Evolutionary conservation across 306 rosid genomes (phyloP), one percentile per base, ranked within the genome.

Genomic region (Pyrus communis): DNA sequence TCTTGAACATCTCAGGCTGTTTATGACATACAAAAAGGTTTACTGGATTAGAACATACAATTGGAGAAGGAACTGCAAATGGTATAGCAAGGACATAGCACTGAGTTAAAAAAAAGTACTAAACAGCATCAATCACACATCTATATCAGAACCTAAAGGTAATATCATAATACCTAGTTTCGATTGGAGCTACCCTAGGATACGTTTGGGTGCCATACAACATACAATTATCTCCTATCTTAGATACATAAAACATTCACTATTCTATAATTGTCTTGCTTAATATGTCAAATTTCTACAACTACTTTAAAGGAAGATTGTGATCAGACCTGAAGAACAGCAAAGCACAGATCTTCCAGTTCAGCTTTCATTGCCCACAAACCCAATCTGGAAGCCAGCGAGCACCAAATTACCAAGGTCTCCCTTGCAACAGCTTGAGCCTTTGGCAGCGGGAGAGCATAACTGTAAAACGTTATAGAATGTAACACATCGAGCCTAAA

Each of bases 361-460:
- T 94, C 97, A 71, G 95, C 95, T 92, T 92, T 90, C 91, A 94
- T 79, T 10, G 96, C 93, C 97, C 98, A 94, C 74, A 94, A 86
- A 70, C 98, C 98, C 88, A 94, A 85, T 84, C 93, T 87, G 78
- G 97, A 94, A 73, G 98, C 98, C 81, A 94, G 98, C 57, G 96
- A 92, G 70, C 98, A 91, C 98, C 98, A 94, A 81, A 94, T 87
- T 75, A 88, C 90, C 77, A 94, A 88, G 78, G 98, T 94, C 87
- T 94, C 98, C 85, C 82, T 89, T 65, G 98, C 97, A 75, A 94
- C 91, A 83, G 98, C 97, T 87, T 94, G 91, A 80, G 98, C 97
- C 81, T 94, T 91, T 30, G 79, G 90, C 83, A 83, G 77, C 21
- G 96, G 96, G 70, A 94, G 84, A 62, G 96, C 97, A 64, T 89